Evolutionary conservation across 2,329 filamentous ascomycete species (phyloP), one percentile per base, ranked within the genome.

Genomic region (Dendryphion nanum): DNA sequence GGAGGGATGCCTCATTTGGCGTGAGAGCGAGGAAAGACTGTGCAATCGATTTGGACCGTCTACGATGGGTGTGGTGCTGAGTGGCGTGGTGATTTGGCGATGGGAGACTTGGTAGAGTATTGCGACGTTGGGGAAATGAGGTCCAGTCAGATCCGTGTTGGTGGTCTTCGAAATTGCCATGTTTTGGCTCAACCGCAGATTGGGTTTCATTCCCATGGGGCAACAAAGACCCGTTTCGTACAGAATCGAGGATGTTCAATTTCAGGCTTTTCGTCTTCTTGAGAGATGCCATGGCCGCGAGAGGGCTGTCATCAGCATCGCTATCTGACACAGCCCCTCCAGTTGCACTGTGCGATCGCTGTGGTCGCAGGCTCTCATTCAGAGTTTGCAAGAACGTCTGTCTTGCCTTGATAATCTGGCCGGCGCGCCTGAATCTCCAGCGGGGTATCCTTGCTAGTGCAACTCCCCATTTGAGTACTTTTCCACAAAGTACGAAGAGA

Each of bases 401-500:
- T 15, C 61, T 63, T 35, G 68, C 65, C 46, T 61, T 63, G 23
- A 68, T 64, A 15, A 70, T 60, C 18, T 68, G 64, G 3, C 69
- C 70, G 10, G 74, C 69, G 38, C 82, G 79, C 51, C 81, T 78
- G 54, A 97, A 90, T 30, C 90, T 86, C 89, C 91, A 96, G 53
- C 82, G 89, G 2, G 93, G 93, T 14, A 97, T 87, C 40, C 91
- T 78, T 35, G 91, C 90, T 44, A 98, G 71, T 18, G 84, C 78
- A 37, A 97, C 85, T 31, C 87, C 89, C 86, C 88, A 94, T 53
- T 77, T 78, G 23, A 97, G 79, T 10, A 93, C 79, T 19, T 82
- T 76, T 19, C 81, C 79, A 58, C 89, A 94, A 5, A 79, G 70
- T 4, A 91, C 68, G 37, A 95, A 80, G 13, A 95, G 65, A 31